Evolutionary conservation across 306 rosid species (phyloP), one percentile per base, ranked within the genome.

Genomic region (Pyrus bretschneideri): DNA sequence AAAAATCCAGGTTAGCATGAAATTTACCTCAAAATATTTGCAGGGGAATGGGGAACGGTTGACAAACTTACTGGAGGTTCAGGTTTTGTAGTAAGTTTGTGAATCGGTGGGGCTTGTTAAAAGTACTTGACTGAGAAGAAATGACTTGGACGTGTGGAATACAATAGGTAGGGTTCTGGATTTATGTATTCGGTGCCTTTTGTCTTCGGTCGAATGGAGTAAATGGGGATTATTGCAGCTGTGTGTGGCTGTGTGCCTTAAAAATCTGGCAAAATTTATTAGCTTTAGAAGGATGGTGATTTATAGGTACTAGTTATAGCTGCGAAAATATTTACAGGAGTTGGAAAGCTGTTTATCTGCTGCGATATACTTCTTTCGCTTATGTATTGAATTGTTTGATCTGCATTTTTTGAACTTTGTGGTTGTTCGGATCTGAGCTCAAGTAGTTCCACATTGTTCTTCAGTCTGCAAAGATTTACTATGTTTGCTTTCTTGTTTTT

Each of bases 31-130:
- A 23, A 45, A 59, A 66, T 85, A 15, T 49, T 75, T 80, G 70
- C 70, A 18, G 79, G 70, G 73, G 81, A 79, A 81, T 83, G 66
- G 72, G 79, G 68, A 73, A 72, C 73, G 38, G 74, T 46, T 63
- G 44, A 67, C 61, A 76, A 64, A 70, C 69, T 80, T 80, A 81
- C 76, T 30, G 57, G 71, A 69, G 82, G 70, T 42, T 59, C 58
- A 61, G 71, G 29, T 67, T 68, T 63, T 40, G 76, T 69, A 75
- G 71, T 58, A n/a, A 49, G 78, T 49, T 17, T 78, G 21, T 68
- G 67, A 57, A 77, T 72, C 79, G 87, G 66, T 63, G 82, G 85
- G 90, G 76, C 76, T 74, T 74, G 61, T 33, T 66, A 12, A 27
- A 35, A 27, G 62, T 72, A 78, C 78, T 66, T 74, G 77, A 74